Percentiles rank a stretch among this genome's conserved stretches.
Evolutionary conservation across 169 alveolate genomes (phyloP).

Genomic region (Eimeria necatrix): DNA sequence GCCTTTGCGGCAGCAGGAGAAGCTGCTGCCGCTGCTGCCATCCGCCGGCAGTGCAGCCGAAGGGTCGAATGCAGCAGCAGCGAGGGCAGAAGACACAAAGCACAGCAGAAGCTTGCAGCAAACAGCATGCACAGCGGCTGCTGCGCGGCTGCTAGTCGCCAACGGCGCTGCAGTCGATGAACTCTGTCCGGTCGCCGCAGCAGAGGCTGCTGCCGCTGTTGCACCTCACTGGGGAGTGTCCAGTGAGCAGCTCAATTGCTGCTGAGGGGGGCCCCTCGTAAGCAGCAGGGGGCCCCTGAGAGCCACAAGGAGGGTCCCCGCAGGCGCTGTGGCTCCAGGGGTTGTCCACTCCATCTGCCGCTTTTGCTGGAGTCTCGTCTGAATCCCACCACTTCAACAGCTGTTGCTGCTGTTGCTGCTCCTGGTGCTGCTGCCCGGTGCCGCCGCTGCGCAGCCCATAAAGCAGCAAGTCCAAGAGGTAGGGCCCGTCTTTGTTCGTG

Average conservation of each 20-base stretch:
- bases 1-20: background rate
- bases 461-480: background rate
- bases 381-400: background rate
- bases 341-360: too few relatives aligned
- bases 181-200: slow-evolving; percentile 15
- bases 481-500: background rate
- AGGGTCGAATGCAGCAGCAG: too few relatives aligned
- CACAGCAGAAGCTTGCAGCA: background rate
- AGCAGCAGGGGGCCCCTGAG: background rate
- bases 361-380: too few relatives aligned
- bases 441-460: background rate
- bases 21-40: background rate
- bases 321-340: too few relatives aligned
- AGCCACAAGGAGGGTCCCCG: background rate
- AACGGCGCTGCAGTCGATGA: slow-evolving; percentile 8
- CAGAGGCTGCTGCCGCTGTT: slow-evolving; percentile 23
- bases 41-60: background rate
- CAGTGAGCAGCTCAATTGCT: background rate
- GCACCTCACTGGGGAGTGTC: background rate
- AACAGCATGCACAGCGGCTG: background rate
- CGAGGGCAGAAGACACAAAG: too few relatives aligned
- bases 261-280: background rate
- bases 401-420: background rate
- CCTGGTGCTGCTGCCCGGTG: background rate
- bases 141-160: background rate